Evolutionary conservation across 768 basidiomycete genomes (phyloP).

Genomic region (Heimioporus sp.): DNA sequence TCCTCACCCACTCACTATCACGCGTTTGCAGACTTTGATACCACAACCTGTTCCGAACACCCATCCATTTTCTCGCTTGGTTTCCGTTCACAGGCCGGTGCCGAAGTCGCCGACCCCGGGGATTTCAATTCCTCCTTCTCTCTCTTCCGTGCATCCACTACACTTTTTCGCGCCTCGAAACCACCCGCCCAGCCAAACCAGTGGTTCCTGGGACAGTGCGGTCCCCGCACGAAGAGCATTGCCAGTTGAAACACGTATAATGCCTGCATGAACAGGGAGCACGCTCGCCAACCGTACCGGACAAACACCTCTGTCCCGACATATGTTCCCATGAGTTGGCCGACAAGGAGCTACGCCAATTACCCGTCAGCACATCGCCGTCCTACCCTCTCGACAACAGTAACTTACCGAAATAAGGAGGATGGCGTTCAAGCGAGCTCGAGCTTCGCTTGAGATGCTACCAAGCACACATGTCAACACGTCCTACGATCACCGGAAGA

Average conservation of each 20-base stretch:
- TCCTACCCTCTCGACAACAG: background rate
- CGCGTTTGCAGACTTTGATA: too few species aligned
- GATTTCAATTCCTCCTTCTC: background rate
- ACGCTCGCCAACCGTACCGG: slow-evolving; percentile 65
- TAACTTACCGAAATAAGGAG: slow-evolving; percentile 60
- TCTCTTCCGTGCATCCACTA: slow-evolving; percentile 22
- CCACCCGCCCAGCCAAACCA: slow-evolving; percentile 71
- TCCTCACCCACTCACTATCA: too few species aligned
- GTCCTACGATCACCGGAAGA: background rate
- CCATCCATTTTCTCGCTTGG: too few species aligned
- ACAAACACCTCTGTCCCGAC: slow-evolving; percentile 73
- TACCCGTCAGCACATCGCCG: background rate
- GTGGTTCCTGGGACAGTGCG: slow-evolving; percentile 46
- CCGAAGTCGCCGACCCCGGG: too few species aligned
- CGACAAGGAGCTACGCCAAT: slow-evolving; percentile 53
- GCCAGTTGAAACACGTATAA: slow-evolving; percentile 55
- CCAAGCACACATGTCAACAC: slow-evolving; percentile 5
- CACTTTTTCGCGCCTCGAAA: slow-evolving; percentile 39
- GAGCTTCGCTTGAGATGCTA: slow-evolving; percentile 43
- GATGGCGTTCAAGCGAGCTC: slow-evolving; percentile 76
- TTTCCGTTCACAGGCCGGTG: too few species aligned
- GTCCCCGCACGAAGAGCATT: slow-evolving; percentile 64
- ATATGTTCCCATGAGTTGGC: slow-evolving; percentile 81
- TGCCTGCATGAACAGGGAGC: slow-evolving; percentile 58
- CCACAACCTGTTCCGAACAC: too few species aligned